phyloP scores from a whole-genome alignment of 495 filamentous ascomycete genomes.

The Xylaria curta region DNA sequence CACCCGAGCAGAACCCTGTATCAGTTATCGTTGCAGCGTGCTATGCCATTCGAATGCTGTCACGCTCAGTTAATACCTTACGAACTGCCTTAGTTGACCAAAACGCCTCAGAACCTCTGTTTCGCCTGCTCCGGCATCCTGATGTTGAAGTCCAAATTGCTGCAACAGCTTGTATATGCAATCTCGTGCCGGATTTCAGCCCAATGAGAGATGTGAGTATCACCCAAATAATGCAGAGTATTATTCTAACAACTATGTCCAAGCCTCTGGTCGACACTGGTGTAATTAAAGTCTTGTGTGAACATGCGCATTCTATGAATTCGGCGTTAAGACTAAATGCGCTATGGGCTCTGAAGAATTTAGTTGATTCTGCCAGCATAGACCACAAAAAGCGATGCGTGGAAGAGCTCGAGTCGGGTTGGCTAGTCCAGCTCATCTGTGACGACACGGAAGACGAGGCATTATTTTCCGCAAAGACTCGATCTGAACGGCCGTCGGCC shows the following conservation, averaged over 20 bases:
- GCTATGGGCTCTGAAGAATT: conserved; percentile 91
- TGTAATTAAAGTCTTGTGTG: conserved; percentile 78
- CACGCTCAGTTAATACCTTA: conserved; percentile 81
- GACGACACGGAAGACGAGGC: conserved; percentile 61
- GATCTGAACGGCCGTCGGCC: conserved; percentile 39
- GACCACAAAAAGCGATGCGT: conserved; percentile 76
- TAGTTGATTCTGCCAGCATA: conserved; percentile 70
- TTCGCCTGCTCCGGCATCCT: conserved; percentile 73
- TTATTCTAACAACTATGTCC: conserved; percentile 36
- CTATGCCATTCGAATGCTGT: conserved; percentile 74
- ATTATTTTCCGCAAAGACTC: conserved; percentile 43
- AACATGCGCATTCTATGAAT: conserved; percentile 80
- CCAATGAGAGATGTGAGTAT: conserved; percentile 82
- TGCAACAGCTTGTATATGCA: conserved; percentile 81
- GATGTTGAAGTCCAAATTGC: conserved; percentile 85
- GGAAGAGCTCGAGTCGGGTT: conserved; percentile 75
- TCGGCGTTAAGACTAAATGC: conserved; percentile 76
- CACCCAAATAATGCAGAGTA: neutral
- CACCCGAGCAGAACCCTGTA: conserved; percentile 51
- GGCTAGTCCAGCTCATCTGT: conserved; percentile 78
- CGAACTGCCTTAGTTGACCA: conserved; percentile 87
- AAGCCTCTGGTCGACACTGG: conserved; percentile 77
- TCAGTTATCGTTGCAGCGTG: conserved; percentile 86
- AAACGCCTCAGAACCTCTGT: conserved; percentile 79
- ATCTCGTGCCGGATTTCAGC: conserved; percentile 83